Base-by-base conservation (phyloP, 2,329 filamentous ascomycete species). In the Huntiella savannae region DNA sequence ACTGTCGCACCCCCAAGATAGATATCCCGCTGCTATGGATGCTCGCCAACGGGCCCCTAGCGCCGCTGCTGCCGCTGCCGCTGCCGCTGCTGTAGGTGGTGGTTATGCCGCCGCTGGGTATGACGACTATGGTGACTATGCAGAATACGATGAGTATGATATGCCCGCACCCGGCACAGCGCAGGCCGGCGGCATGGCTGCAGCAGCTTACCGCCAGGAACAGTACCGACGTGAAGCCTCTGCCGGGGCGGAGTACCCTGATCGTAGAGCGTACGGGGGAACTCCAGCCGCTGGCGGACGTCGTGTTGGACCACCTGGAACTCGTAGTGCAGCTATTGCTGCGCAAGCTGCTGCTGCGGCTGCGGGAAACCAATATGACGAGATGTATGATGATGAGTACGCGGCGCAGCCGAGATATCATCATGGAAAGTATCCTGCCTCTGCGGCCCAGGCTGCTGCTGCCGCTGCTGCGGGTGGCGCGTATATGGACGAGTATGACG, bases 71-170 rank as follows among this genome's bases (percentile, higher is more conserved):
- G 44, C 48, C 5, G 44, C 37, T 2, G 16, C 43, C 28, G 43
- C 36, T 19, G 42, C 47, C 37, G 40, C 43, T 33, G 43, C 40
- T 8, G 39, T 43, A 16, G 47, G 43, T 28, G 48, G 32, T 10
- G 43, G 38, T 17, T 46, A 46, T 40, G 12, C 15, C 12, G 44
- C 10, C 16, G 48, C 43, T 40, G 44, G 44, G 15, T 43, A 47
- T 22, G 39, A 50, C 16, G 46, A 50, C 17, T 47, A 50, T 22
- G 35, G 32, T 32, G 46, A 48, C 19, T 48, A 48, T 32, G 41
- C 41, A 7, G 46, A 48, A 1, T 47, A 50, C 17, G 44, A 41
- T 12, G 43, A 50, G 15, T 45, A 46, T 16, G 36, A 50, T 19
- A 40, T 50, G 28, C 48, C 48, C 15, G 35, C 43, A 15, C 44